Evolutionary conservation across 768 basidiomycete species (phyloP), one percentile per base, ranked within the genome.

Genomic region (Terana coerulea): DNA sequence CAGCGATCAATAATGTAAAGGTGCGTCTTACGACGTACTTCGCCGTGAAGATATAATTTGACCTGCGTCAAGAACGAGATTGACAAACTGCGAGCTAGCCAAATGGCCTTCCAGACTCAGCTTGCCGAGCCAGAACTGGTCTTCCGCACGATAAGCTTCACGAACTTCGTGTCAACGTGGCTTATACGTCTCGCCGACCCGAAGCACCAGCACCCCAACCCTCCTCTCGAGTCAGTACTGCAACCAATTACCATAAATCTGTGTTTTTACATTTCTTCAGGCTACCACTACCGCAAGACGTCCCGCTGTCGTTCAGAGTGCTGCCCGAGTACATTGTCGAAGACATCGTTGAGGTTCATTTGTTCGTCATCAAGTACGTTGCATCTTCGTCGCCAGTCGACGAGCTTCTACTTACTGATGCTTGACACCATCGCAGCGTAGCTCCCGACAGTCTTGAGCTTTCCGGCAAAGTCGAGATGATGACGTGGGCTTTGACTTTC

Each of bases 271-370:
- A 17, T 11, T 17, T 11, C n/a, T 24, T 45, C 37, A 95, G 92
- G 31, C 69, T 98, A 26, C 94, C 95, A 0, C 72, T 99, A 15
- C 89, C 93, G 0, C 73, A 81, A 49, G 89, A 94, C 46, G 86
- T 95, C 6, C 93, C 95, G 0, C 77, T 85, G 69, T 73, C 79
- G 0, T 98, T 98, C 76, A 77, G 86, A 26, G 84, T 89, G 48
- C 76, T 98, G 25, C 97, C 97, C 0, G 97, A 99, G 66, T 95
- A 94, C 64, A 79, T 97, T 12, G 68, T 98, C 35, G 97, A 98
- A 64, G 95, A 98, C 63, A 81, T 98, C 5, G 86, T 93, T 1
- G 93, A 95, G 52, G 95, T 90, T 63, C 77, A 90, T 48, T 77
- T 87, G 47, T 98, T 93, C 64, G 76, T 88, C 14, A 81, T 90